These are phyloP conservation scores for Entamoeba invadens DNA, from an alignment of 208 protist genomes.

Conservation along the genomic window DNA sequence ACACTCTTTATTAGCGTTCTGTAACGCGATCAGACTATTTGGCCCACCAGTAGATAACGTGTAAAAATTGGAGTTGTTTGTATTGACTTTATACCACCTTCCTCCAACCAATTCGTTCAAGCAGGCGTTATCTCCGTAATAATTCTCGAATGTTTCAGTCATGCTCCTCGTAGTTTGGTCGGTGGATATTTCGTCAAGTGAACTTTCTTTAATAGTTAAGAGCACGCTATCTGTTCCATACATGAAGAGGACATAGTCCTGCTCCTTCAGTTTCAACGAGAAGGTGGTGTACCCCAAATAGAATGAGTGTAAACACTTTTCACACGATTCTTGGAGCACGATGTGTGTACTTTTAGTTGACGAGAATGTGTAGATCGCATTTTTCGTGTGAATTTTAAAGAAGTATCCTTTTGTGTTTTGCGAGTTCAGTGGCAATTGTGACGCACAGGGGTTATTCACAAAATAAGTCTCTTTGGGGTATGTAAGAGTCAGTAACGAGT, in stretches of 20 bases:
- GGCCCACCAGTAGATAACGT: not conserved
- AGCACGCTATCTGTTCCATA: not conserved
- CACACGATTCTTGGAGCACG: not conserved
- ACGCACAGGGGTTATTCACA: not conserved
- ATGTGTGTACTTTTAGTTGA: not conserved
- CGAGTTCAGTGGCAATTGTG: not conserved
- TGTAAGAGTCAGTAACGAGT: not conserved
- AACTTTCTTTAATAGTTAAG: not conserved
- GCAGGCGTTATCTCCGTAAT: not conserved
- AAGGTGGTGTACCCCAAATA: not conserved
- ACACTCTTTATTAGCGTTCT: not conserved
- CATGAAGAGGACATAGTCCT: not conserved
- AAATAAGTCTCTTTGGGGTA: not conserved
- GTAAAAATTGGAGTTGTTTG: not conserved
- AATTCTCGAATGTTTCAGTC: not conserved
- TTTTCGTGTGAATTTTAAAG: not conserved
- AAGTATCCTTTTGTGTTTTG: not conserved
- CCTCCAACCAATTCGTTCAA: not conserved
- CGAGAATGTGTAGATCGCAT: not conserved
- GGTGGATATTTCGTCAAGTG: not conserved
- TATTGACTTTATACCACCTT: not conserved
- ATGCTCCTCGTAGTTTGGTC: not conserved
- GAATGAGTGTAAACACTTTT: not conserved
- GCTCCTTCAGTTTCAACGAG: not conserved
- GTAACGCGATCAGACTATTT: not conserved